phyloP scores from a whole-genome alignment of 2,329 filamentous ascomycete species.

The Zymoseptoria crescenta region DNA sequence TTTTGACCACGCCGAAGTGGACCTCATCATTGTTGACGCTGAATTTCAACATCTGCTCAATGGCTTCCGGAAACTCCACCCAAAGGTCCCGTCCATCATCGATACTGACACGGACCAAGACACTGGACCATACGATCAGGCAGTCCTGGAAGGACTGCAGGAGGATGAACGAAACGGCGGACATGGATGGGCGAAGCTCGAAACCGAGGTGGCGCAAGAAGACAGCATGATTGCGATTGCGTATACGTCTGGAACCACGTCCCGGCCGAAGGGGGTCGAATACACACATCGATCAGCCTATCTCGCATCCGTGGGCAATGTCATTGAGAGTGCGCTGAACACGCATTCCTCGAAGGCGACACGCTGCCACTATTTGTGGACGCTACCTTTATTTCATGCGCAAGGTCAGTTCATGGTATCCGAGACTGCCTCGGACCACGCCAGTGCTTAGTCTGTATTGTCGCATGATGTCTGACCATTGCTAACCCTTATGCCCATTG shows the following conservation, averaged over 20 bases:
- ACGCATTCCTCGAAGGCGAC: slow-evolving; percentile 17
- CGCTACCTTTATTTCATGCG: slow-evolving; percentile 75
- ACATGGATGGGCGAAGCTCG: slow-evolving; percentile 69
- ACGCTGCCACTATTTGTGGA: slow-evolving; percentile 55
- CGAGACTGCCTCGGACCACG: too few species aligned
- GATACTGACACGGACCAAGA: slow-evolving; percentile 79
- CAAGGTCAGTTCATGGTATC: not conserved
- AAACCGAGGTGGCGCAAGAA: slow-evolving; percentile 64
- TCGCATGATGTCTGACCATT: too few species aligned
- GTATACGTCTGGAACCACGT: slow-evolving; percentile 91
- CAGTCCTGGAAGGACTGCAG: slow-evolving; percentile 69
- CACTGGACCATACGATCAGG: slow-evolving; percentile 73
- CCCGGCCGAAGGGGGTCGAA: slow-evolving; percentile 83
- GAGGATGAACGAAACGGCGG: slow-evolving; percentile 59
- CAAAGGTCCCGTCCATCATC: slow-evolving; percentile 62
- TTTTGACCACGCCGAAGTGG: slow-evolving; percentile 77
- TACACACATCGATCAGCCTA: slow-evolving; percentile 86
- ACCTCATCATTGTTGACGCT: slow-evolving; percentile 76
- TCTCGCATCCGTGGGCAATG: slow-evolving; percentile 67
- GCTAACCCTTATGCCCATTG: not conserved
- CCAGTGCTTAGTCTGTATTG: too few species aligned
- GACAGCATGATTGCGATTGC: slow-evolving; percentile 77
- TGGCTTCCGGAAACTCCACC: slow-evolving; percentile 53
- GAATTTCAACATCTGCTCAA: slow-evolving; percentile 69
- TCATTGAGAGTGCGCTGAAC: slow-evolving; percentile 84